Conservation (phyloP, 148 eudicot genomes). For the Tetragonia tetragonoides region DNA sequence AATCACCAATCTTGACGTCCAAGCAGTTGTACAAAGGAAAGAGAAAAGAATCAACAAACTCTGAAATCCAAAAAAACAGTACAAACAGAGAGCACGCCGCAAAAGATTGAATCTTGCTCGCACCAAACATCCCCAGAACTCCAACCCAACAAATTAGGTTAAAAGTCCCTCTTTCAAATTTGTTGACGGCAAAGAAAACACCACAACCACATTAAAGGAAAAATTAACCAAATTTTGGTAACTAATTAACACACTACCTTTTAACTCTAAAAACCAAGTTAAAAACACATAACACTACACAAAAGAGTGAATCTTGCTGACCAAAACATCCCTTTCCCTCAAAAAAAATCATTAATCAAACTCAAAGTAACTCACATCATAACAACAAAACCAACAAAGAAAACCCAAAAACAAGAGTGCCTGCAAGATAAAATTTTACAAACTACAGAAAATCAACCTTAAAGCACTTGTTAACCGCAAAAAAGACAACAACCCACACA, state of each 20-base stretch:
- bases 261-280: background rate
- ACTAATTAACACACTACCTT: background rate
- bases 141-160: background rate
- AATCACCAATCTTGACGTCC: no score
- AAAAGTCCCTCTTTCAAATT: background rate
- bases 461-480: background rate
- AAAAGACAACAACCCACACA: background rate
- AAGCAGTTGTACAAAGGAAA: no score
- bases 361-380: no score
- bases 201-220: background rate
- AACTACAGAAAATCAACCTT: background rate
- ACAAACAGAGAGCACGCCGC: no score
- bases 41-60: no score
- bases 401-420: background rate
- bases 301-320: background rate
- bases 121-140: background rate
- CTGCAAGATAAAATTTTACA: background rate
- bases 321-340: background rate
- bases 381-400: background rate
- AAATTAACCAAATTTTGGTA: background rate
- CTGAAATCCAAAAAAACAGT: no score
- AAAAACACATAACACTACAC: background rate
- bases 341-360: background rate
- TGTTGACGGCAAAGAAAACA: background rate
- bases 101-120: no score